phyloP scores from a whole-genome alignment of 495 filamentous ascomycete species.

The Hypoxylon lienhwacheense region DNA sequence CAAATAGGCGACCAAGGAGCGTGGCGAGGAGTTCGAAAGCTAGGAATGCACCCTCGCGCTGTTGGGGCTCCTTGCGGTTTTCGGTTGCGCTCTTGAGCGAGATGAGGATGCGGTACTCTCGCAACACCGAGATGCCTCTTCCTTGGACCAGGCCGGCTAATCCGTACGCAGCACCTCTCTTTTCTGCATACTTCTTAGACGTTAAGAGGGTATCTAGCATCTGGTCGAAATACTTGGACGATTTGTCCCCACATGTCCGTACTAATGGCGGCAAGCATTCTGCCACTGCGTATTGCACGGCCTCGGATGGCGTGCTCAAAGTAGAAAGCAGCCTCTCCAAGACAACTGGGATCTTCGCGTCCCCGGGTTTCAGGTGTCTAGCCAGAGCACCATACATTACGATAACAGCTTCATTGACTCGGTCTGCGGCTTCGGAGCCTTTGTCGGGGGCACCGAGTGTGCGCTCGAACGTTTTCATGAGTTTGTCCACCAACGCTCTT shows the following conservation, averaged over 20 bases:
- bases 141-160: conserved; percentile 88
- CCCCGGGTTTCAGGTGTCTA: conserved; percentile 79
- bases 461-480: conserved; percentile 89
- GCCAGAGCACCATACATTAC: conserved; percentile 94
- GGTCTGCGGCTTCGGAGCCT: conserved; percentile 73
- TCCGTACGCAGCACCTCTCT: conserved; percentile 92
- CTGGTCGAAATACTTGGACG: conserved; percentile 75
- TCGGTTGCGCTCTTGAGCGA: conserved; percentile 76
- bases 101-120: conserved; percentile 83
- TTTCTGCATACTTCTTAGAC: conserved; percentile 84
- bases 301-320: conserved; percentile 92
- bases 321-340: conserved; percentile 81
- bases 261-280: conserved; percentile 90
- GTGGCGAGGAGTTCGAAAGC: conserved; percentile 88
- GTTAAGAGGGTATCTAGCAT: conserved; percentile 77
- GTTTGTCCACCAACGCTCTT: conserved; percentile 74
- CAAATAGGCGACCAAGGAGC: conserved; percentile 83
- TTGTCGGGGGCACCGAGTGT: conserved; percentile 81
- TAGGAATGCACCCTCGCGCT: conserved; percentile 84
- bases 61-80: conserved; percentile 87
- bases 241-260: conserved; percentile 72
- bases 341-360: conserved; percentile 80
- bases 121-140: conserved; percentile 76
- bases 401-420: conserved; percentile 94
- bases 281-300: conserved; percentile 93